phyloP scores from a whole-genome alignment of 306 rosid species.

The Argentina anserina region DNA sequence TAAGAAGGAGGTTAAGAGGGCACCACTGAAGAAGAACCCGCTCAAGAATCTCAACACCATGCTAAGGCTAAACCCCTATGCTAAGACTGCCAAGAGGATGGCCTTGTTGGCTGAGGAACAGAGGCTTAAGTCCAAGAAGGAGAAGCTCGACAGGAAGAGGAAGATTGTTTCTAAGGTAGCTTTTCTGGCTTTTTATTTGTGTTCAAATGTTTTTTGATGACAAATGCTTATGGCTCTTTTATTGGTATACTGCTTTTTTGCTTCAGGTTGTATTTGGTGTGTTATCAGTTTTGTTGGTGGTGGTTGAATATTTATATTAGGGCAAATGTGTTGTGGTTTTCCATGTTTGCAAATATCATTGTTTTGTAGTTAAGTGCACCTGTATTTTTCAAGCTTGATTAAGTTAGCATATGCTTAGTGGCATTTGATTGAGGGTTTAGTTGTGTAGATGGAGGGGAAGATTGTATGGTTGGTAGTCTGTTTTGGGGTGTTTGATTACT shows the following conservation, averaged over 20 bases:
- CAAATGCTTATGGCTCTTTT: neutral
- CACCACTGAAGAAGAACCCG: conserved; percentile 38
- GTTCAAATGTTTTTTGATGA: neutral
- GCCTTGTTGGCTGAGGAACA: conserved; percentile 37
- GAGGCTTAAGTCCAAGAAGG: conserved; percentile 37
- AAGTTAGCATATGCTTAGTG: neutral
- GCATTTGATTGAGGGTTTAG: neutral
- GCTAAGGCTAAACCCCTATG: conserved; percentile 37
- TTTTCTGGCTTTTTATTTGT: neutral
- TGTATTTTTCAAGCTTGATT: neutral
- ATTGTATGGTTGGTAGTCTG: neutral
- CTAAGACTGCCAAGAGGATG: conserved; percentile 46
- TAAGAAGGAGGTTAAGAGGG: conserved; percentile 30
- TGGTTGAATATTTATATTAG: neutral
- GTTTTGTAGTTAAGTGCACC: too few species aligned
- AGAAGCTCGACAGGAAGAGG: conserved; percentile 39
- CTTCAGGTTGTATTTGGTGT: neutral
- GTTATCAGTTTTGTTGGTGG: neutral
- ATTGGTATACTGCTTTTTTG: neutral
- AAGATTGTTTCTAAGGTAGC: conserved; percentile 30
- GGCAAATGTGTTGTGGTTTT: neutral
- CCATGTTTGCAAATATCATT: neutral
- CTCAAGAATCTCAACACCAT: conserved; percentile 36
- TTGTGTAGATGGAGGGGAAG: too few species aligned
- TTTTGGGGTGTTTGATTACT: neutral